These are phyloP conservation scores for Malania oleifera DNA, from an alignment of 164 flowering plant species.

Conservation along the genomic window DNA sequence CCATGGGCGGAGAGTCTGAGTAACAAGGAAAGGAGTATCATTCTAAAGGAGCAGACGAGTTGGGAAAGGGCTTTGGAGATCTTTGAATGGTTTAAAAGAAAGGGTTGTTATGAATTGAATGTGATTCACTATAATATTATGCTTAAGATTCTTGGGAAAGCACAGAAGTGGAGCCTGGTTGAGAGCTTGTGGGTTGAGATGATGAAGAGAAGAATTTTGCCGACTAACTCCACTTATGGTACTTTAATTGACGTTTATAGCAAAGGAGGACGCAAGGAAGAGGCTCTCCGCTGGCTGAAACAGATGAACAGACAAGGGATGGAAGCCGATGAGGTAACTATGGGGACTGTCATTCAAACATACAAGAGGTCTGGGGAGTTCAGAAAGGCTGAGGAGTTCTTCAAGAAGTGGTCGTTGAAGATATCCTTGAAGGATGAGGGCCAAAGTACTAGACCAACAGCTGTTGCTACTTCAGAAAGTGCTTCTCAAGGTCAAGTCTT, in stretches of 20 bases:
- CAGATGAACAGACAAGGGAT: conserved; percentile 63
- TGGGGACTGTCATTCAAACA: conserved; percentile 76
- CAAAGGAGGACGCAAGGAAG: conserved; percentile 71
- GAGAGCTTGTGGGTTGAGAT: conserved; percentile 70
- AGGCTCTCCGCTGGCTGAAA: conserved; percentile 69
- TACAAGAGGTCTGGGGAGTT: conserved; percentile 78
- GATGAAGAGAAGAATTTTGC: conserved; percentile 38
- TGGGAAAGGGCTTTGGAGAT: conserved; percentile 85
- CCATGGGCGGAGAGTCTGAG: conserved; percentile 70
- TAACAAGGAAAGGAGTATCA: conserved; percentile 79
- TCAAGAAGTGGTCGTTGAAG: conserved; percentile 61
- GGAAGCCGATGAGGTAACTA: conserved; percentile 88
- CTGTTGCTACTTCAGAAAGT: neutral
- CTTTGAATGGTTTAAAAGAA: conserved; percentile 80
- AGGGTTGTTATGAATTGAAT: conserved; percentile 80
- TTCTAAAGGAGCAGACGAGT: conserved; percentile 80
- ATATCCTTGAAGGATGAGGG: conserved; percentile 18
- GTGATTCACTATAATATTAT: conserved; percentile 93
- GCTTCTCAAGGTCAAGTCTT: conserved; percentile 17
- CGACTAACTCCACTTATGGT: conserved; percentile 79
- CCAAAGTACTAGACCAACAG: neutral
- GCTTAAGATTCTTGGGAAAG: conserved; percentile 77
- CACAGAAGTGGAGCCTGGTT: conserved; percentile 51
- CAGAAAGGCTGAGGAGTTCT: conserved; percentile 70
- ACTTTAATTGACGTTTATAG: conserved; percentile 85